Evolutionary conservation across 768 basidiomycete genomes (phyloP).

Genomic region (Flagelloscypha sp.): DNA sequence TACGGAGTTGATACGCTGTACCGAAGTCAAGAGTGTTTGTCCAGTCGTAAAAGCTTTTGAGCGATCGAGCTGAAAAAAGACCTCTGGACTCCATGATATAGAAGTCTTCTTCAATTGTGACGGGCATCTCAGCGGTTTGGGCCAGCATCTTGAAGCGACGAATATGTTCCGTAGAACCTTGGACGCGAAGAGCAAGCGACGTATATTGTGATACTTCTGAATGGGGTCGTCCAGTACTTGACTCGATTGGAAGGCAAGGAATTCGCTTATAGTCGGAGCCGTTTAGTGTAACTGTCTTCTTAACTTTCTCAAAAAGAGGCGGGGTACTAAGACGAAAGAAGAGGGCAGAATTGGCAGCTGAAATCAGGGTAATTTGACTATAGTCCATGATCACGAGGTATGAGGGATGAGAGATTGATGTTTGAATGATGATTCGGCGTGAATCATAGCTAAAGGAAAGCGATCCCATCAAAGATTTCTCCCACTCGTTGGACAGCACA

Average conservation of each 20-base stretch:
- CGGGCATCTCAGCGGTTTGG: conserved; percentile 29
- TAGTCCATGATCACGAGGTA: conserved; percentile 36
- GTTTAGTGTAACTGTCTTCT: conserved; percentile 1
- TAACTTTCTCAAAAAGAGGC: conserved; percentile 27
- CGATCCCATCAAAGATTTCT: conserved; percentile 19
- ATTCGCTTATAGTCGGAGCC: conserved; percentile 20
- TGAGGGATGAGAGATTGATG: conserved; percentile 20
- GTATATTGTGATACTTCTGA: conserved; percentile 39
- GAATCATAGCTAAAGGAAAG: conserved; percentile 23
- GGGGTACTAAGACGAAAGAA: conserved; percentile 35
- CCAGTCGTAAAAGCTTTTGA: too few relatives aligned
- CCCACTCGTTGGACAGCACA: conserved; percentile 53
- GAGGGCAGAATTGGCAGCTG: conserved; percentile 22
- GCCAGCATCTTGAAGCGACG: conserved; percentile 30
- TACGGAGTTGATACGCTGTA: too few relatives aligned
- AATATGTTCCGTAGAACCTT: conserved; percentile 32
- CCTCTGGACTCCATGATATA: conserved; percentile 11
- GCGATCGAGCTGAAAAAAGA: conserved; percentile 43
- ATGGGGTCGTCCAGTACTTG: conserved; percentile 18
- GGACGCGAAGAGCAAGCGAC: conserved; percentile 44
- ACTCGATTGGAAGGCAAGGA: conserved; percentile 29
- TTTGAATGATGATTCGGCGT: conserved; percentile 22
- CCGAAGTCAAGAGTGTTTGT: too few relatives aligned
- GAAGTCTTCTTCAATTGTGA: conserved; percentile 12
- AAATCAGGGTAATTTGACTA: conserved; percentile 33